phyloP scores from a whole-genome alignment of 768 basidiomycete genomes.

The Macrocybe gigantea region DNA sequence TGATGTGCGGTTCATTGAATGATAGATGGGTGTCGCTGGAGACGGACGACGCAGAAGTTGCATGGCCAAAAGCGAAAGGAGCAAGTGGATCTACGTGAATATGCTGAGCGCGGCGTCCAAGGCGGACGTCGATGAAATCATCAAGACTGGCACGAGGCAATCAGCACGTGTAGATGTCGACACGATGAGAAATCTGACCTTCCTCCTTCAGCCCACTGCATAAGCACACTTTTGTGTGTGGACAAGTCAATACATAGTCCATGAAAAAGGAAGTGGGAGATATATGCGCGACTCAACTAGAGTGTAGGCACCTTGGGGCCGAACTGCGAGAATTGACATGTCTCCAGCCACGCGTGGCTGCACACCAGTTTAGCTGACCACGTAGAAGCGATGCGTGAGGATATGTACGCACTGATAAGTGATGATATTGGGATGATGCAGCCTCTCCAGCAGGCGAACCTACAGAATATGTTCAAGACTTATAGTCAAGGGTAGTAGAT shows the following conservation, averaged over 20 bases:
- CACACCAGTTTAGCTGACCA: conserved; percentile 1
- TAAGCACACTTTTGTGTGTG: conserved; percentile 57
- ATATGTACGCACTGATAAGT: conserved; percentile 64
- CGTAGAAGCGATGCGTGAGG: background rate
- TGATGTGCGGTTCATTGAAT: background rate
- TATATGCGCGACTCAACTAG: conserved; percentile 49
- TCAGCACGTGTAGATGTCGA: background rate
- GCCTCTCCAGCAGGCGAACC: conserved; percentile 79
- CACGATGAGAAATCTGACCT: conserved; percentile 28
- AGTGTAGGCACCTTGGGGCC: conserved; percentile 85
- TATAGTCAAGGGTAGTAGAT: background rate
- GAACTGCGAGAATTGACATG: conserved; percentile 79
- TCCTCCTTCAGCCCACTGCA: conserved; percentile 94
- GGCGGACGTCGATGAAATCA: conserved; percentile 77
- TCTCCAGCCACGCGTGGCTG: conserved; percentile 88
- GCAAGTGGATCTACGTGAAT: conserved; percentile 36
- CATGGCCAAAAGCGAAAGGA: conserved; percentile 17
- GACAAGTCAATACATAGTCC: background rate
- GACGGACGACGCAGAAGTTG: conserved; percentile 18
- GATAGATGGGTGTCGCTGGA: background rate
- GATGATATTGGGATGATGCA: conserved; percentile 91
- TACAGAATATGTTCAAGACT: conserved; percentile 14
- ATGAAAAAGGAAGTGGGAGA: background rate
- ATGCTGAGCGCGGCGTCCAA: conserved; percentile 54
- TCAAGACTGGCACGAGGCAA: conserved; percentile 46